Evolutionary conservation across 768 basidiomycete species (phyloP).

Genomic region (Pholiota conissans): DNA sequence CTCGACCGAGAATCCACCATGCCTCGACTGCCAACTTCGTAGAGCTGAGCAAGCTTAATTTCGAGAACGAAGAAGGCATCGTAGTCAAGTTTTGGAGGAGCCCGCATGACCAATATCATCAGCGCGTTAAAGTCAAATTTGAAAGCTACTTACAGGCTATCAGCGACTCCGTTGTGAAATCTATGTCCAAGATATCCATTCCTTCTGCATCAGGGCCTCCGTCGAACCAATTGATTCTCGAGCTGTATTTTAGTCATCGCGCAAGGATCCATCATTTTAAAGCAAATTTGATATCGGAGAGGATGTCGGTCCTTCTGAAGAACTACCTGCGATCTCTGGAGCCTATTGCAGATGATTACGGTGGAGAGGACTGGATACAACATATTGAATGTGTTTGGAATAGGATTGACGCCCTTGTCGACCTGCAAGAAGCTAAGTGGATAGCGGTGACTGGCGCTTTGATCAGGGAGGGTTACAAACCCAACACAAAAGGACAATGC

Average conservation of each 20-base stretch:
- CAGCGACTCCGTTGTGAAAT: background rate
- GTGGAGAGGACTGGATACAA: constrained; percentile 20
- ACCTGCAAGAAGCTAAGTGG: constrained; percentile 21
- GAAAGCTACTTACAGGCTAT: constrained; percentile 20
- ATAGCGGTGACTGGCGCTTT: constrained; percentile 8
- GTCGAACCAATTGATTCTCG: constrained; percentile 10
- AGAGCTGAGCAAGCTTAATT: constrained; percentile 16
- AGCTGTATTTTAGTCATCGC: constrained; percentile 10
- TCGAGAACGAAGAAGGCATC: constrained; percentile 25
- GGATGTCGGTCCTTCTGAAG: constrained; percentile 4
- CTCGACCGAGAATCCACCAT: constrained; percentile 14
- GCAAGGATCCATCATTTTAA: constrained; percentile 15
- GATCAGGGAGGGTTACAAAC: constrained; percentile 15
- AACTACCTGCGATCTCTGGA: constrained; percentile 13
- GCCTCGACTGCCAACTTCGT: constrained; percentile 7
- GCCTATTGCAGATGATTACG: constrained; percentile 23
- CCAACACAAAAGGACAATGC: constrained; percentile 3
- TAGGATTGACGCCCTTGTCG: constrained; percentile 20
- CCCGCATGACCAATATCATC: constrained; percentile 18
- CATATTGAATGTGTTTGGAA: constrained; percentile 18
- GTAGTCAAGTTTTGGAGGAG: constrained; percentile 25
- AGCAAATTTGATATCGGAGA: constrained; percentile 1
- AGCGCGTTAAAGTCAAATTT: constrained; percentile 26
- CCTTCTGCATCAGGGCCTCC: constrained; percentile 1
- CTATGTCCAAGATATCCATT: constrained; percentile 2